Evolutionary conservation across 805 yeast genomes (phyloP).

Genomic region (Tetrapisispora arboricola): DNA sequence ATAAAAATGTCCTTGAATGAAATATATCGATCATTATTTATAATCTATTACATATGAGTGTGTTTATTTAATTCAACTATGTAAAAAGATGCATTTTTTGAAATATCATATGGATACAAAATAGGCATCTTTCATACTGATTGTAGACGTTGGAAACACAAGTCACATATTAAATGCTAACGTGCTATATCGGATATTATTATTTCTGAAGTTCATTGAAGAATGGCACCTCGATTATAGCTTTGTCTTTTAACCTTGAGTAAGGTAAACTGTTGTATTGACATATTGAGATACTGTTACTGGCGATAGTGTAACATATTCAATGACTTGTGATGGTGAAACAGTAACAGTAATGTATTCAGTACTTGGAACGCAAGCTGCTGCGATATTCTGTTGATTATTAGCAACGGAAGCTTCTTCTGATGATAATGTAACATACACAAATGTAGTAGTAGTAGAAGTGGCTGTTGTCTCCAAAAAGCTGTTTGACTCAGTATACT

Average conservation of each 20-base stretch:
- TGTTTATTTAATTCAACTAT: not conserved
- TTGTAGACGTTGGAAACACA: too few relatives aligned
- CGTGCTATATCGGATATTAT: too few relatives aligned
- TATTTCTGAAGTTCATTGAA: too few relatives aligned
- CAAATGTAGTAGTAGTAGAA: slow-evolving; percentile 16
- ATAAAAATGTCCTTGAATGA: not conserved
- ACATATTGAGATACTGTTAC: slow-evolving; percentile 10
- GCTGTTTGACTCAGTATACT: not conserved
- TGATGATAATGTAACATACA: slow-evolving; percentile 2
- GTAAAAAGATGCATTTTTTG: not conserved
- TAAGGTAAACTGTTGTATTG: slow-evolving; percentile 5
- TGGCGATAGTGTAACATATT: slow-evolving; percentile 18
- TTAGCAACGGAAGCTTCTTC: slow-evolving; percentile 3
- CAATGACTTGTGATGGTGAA: slow-evolving; percentile 5
- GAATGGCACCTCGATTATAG: not conserved
- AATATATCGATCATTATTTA: not conserved
- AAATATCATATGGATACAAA: too few relatives aligned
- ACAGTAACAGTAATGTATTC: slow-evolving; percentile 5
- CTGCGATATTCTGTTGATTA: slow-evolving; percentile 1
- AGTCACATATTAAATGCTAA: too few relatives aligned
- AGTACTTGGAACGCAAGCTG: slow-evolving; percentile 12
- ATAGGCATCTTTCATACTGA: too few relatives aligned
- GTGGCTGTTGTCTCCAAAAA: slow-evolving; percentile 5
- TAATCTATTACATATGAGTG: not conserved
- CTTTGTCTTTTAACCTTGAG: too few relatives aligned